A percentile compares a stretch with the other conserved stretches of the same genome.
These are phyloP conservation scores for Arabidopsis thaliana DNA, from an alignment of 345 rosid species.

Conservation along the genomic window TAIR10.1 NC_003076.8:26001001-26001500, in stretches of 20 bases:
- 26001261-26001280: slow-evolving; percentile 18
- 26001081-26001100: slow-evolving; percentile 36
- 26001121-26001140: slow-evolving; percentile 34
- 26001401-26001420: background rate
- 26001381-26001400: slow-evolving; percentile 11
- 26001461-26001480: too few relatives aligned
- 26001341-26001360: background rate
- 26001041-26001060: slow-evolving; percentile 8
- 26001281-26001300: slow-evolving; percentile 30
- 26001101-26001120: slow-evolving; percentile 39
- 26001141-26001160: background rate
- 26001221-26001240: background rate
- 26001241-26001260: slow-evolving; percentile 34
- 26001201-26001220: background rate
- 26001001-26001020: slow-evolving; percentile 21
- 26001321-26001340: background rate
- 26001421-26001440: too few relatives aligned
- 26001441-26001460: too few relatives aligned
- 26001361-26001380: slow-evolving; percentile 7
- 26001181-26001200: background rate
- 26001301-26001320: background rate
- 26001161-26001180: background rate
- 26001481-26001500: background rate
- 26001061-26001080: slow-evolving; percentile 23
- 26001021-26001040: slow-evolving; percentile 35